These are phyloP conservation scores for Pascua sp. DNA, from an alignment of 1,284 basidiomycete species.

Conservation along the genomic window DNA sequence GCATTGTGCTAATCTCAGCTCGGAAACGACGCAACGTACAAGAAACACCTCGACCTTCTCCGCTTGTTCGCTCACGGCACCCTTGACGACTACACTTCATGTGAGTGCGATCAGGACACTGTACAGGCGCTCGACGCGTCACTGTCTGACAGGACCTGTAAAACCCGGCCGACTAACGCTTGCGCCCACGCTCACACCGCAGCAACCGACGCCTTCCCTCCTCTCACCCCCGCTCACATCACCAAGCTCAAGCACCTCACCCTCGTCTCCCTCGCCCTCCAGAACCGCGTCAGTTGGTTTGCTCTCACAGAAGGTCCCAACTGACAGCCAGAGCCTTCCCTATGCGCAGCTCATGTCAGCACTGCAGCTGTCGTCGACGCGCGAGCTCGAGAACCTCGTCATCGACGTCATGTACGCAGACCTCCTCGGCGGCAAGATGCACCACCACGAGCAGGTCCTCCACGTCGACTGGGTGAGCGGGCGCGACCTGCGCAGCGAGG, in stretches of 20 bases:
- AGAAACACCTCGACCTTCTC: conserved; percentile 62
- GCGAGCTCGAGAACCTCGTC: conserved; percentile 88
- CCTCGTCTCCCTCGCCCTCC: conserved; percentile 71
- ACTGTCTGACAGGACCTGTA: too few relatives aligned
- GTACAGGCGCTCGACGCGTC: too few relatives aligned
- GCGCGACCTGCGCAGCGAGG: conserved; percentile 71
- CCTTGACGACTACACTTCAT: conserved; percentile 66
- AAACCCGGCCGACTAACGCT: conserved; percentile 46
- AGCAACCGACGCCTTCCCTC: conserved; percentile 62
- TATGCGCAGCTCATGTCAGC: conserved; percentile 26
- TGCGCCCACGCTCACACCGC: too few relatives aligned
- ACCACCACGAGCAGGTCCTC: conserved; percentile 79
- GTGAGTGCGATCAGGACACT: too few relatives aligned
- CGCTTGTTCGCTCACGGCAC: conserved; percentile 86
- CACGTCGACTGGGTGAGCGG: conserved; percentile 89
- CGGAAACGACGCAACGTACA: conserved; percentile 57
- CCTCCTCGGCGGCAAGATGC: conserved; percentile 80
- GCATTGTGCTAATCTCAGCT: not conserved
- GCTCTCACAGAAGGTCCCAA: not conserved
- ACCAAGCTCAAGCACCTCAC: conserved; percentile 89
- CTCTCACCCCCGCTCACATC: conserved; percentile 66
- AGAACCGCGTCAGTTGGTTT: conserved; percentile 59
- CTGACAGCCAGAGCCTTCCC: conserved; percentile 27
- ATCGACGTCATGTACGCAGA: conserved; percentile 92
- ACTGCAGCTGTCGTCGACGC: conserved; percentile 68